phyloP scores from a whole-genome alignment of 305 asterid genomes.

The Fraxinus sp. region DNA sequence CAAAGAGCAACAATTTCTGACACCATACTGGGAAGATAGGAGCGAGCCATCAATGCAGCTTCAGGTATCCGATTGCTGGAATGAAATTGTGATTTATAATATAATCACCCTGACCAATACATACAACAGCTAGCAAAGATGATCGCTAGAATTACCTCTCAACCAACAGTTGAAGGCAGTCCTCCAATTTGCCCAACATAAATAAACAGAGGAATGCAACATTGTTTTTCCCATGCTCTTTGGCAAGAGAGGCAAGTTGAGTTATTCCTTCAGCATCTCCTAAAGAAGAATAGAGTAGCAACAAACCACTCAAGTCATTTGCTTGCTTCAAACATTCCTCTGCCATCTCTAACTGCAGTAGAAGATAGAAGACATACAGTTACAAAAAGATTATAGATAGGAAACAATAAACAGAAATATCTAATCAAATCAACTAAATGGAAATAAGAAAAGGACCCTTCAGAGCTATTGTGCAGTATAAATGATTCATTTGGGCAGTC shows the following conservation, averaged over 20 bases:
- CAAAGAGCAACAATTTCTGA: slow-evolving; percentile 89
- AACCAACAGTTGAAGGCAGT: slow-evolving; percentile 86
- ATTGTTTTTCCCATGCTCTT: slow-evolving; percentile 88
- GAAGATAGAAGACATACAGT: slow-evolving; percentile 23
- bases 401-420: slow-evolving; percentile 21
- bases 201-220: slow-evolving; percentile 93
- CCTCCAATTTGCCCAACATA: slow-evolving; percentile 90
- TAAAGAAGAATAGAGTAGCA: slow-evolving; percentile 83
- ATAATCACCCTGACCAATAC: slow-evolving; percentile 8
- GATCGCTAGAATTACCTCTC: slow-evolving; percentile 59
- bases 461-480: slow-evolving; percentile 15
- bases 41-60: slow-evolving; percentile 99
- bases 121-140: slow-evolving; percentile 18
- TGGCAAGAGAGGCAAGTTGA: slow-evolving; percentile 78
- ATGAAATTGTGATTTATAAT: slow-evolving; percentile 19
- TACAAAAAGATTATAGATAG: slow-evolving; percentile 12
- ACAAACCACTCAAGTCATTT: slow-evolving; percentile 88
- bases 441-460: slow-evolving; percentile 6
- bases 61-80: slow-evolving; percentile 98
- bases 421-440: slow-evolving; percentile 14
- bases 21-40: slow-evolving; percentile 98
- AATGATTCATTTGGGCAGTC: slow-evolving; percentile 14
- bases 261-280: slow-evolving; percentile 90
- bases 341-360: slow-evolving; percentile 84
- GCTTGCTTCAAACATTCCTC: slow-evolving; percentile 97